Evolutionary conservation across 495 filamentous ascomycete species (phyloP).

Genomic region (Neurospora hispaniola): DNA sequence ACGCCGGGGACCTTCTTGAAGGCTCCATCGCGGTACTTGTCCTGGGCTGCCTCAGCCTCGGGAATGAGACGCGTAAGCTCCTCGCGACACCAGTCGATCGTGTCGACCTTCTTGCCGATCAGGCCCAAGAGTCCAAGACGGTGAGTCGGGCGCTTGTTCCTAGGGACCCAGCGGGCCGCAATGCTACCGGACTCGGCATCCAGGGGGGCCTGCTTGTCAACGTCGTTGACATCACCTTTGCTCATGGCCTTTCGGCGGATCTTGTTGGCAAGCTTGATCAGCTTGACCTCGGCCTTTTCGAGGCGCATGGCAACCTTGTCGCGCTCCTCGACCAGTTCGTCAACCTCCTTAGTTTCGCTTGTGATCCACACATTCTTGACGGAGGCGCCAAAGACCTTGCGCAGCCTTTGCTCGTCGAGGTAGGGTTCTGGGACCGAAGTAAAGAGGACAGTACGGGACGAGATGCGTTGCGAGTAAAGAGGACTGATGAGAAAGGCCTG

Average conservation of each 20-base stretch:
- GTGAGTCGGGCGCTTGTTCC: slow-evolving; percentile 80
- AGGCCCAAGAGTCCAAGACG: slow-evolving; percentile 60
- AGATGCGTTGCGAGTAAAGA: slow-evolving; percentile 77
- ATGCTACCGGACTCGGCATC: slow-evolving; percentile 62
- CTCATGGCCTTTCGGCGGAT: slow-evolving; percentile 63
- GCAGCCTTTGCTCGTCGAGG: slow-evolving; percentile 60
- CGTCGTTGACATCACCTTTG: slow-evolving; percentile 44
- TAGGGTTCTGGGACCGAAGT: slow-evolving; percentile 72
- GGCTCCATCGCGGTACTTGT: slow-evolving; percentile 58
- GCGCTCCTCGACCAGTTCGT: slow-evolving; percentile 74
- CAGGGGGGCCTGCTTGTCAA: slow-evolving; percentile 35
- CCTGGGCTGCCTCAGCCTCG: slow-evolving; percentile 65
- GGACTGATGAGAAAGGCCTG: slow-evolving; percentile 91
- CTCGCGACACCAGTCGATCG: slow-evolving; percentile 82
- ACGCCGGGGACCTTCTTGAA: slow-evolving; percentile 59
- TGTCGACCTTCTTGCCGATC: slow-evolving; percentile 88
- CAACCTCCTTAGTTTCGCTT: slow-evolving; percentile 68
- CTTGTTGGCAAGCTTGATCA: slow-evolving; percentile 74
- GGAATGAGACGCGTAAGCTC: slow-evolving; percentile 77
- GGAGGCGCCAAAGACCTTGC: slow-evolving; percentile 64
- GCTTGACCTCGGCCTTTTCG: slow-evolving; percentile 79
- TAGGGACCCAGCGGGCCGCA: slow-evolving; percentile 68
- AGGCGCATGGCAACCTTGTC: slow-evolving; percentile 76
- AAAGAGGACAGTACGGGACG: slow-evolving; percentile 88
- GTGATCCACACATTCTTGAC: slow-evolving; percentile 84